Base-by-base conservation (phyloP, 768 basidiomycete genomes). In the Lentinus tigrinus region DNA sequence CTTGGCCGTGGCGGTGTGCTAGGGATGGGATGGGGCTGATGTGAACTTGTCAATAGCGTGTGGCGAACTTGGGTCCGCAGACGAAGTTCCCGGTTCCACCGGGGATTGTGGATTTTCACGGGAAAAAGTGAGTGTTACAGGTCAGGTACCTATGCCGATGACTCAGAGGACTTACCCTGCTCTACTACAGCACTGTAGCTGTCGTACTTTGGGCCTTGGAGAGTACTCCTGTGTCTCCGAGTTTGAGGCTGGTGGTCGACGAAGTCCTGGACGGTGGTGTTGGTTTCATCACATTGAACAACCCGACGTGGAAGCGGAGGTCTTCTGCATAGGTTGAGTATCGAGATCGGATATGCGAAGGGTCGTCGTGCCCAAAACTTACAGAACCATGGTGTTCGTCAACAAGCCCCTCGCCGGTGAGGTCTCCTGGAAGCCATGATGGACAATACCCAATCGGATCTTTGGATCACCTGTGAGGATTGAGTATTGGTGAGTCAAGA, bases 51-150 rank as follows among this genome's bases (percentile, higher is more conserved):
- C 31, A n/a, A n/a, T 31, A 69, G 67, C 65, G 73, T 3, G 72
- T 71, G 2, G 70, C 68, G 4, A 73, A 70, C 52, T 62, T 72
- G n/a, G 73, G 73, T 16, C 91, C 91, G 19, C 91, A 93, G 70
- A 74, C 80, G 48, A 87, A 84, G 64, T 93, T 92, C 81, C 90
- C 91, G 1, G 89, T 93, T 6, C 91, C 88, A 43, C 81, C 89
- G 68, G 92, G 92, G 1, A 91, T 93, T 37, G 67, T 93, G 52
- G 73, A 92, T 65, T 90, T 89, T 64, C 76, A 76, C 31, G 91
- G 91, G 36, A 71, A 72, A 60, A 92, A 91, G 89, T 90, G 68
- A 62, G 83, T 69, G 37, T 24, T 19, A 14, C 21, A 24, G 11
- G 16, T 23, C 13, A 14, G 10, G 26, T 6, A 3, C 19, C 19